Base-by-base conservation (phyloP, 177 flowering plant species). In the Tripterygium wilfordii region DNA sequence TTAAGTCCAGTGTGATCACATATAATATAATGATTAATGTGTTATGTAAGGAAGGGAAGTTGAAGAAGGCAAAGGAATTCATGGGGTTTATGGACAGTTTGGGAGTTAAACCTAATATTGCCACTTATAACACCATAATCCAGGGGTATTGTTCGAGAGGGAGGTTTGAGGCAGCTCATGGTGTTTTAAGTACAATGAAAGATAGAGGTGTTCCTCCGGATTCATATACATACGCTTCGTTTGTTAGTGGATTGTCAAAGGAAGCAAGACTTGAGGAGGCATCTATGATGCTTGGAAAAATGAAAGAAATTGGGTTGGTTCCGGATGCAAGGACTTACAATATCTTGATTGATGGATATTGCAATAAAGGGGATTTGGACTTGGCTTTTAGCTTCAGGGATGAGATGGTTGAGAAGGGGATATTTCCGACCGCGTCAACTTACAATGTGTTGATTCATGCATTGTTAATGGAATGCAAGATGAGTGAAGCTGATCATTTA, bases 21-120 rank as follows among this genome's bases (percentile, higher is more conserved):
- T 84, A 72, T 54, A 90, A 87, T 55, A 79, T 85, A 42, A 84
- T 90, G 96, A 73, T 87, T 40, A 87, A 87, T 70, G 65, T 73
- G 42, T 53, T 87, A 67, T 84, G 88, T 29, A 79, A 76, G 61
- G 91, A 90, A 75, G 96, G 96, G 65, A 83, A 90, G 63, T 27
- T 85, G 69, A 85, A 87, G 46, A 86, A 73, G 67, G 96, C 94
- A 0, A 77, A 71, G 60, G 79, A 68, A 38, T 77, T 90, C 45
- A 32, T 80, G 3, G 68, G 56, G 2, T 31, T 49, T 38, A 89
- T 89, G 97, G 83, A 77, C 61, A 53, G 39, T 33, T 45, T 65
- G 39, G 94, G 90, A 13, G 53, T 87, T 46, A 75, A 70, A 61
- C 87, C 96, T 14, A 77, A 64, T 59, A 67, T 72, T 51, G 80